A percentile compares a stretch with the other conserved stretches of the same genome.
These are phyloP conservation scores for Aureobasidium sp. DNA, from an alignment of 2,329 filamentous ascomycete species.

Conservation along the genomic window DNA sequence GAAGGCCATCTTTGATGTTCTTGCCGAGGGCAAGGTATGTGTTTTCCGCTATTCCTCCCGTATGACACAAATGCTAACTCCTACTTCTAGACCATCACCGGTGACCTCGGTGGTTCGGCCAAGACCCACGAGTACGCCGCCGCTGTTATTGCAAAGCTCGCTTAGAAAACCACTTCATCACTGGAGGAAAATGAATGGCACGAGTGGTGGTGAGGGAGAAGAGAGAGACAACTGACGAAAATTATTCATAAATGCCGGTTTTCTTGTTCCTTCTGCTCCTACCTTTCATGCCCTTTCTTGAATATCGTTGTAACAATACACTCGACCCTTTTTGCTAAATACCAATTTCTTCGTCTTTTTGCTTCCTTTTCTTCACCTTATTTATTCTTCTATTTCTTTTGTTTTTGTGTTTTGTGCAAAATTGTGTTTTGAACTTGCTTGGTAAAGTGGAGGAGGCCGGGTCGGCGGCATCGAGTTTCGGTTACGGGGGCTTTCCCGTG, in stretches of 20 bases:
- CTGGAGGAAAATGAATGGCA: conserved; percentile 1
- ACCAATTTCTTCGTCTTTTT: background rate
- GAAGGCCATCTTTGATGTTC: conserved; percentile 87
- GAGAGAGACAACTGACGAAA: conserved; percentile 7
- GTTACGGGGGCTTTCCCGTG: background rate
- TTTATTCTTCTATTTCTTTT: background rate
- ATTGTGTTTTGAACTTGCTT: background rate
- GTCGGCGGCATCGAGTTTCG: background rate
- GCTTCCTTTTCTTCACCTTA: too few species aligned
- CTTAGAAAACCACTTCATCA: conserved; percentile 16
- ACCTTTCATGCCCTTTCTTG: too few species aligned
- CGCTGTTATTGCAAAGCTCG: conserved; percentile 69
- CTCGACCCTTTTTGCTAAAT: too few species aligned
- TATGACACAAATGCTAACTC: too few species aligned
- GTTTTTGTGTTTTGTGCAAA: background rate
- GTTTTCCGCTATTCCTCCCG: background rate
- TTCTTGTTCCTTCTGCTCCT: background rate
- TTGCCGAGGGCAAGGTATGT: conserved; percentile 84
- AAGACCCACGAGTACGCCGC: conserved; percentile 92
- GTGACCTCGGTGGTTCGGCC: conserved; percentile 90
- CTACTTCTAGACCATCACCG: conserved; percentile 59
- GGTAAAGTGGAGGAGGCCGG: conserved; percentile 5
- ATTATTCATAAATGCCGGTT: background rate
- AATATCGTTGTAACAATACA: too few species aligned
- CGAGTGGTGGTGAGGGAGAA: conserved; percentile 1